Evolutionary conservation across 2,329 filamentous ascomycete species (phyloP), one percentile per base, ranked within the genome.

Genomic region (Teratosphaeria gauchensis): DNA sequence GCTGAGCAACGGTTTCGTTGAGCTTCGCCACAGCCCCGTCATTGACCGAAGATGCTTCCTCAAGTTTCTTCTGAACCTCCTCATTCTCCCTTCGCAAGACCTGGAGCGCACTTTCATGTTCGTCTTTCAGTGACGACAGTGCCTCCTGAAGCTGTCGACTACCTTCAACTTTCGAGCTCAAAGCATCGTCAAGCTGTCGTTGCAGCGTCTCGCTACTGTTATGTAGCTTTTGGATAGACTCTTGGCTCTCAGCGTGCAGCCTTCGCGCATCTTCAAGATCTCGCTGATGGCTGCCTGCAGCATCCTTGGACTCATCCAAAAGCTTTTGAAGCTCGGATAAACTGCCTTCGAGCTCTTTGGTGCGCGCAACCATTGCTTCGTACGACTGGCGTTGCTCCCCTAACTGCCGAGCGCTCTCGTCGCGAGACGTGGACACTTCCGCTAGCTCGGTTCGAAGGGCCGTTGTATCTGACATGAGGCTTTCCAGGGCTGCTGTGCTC

Each of bases 121-220:
- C 64, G 11, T 59, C 51, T 38, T 51, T 53, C n/a, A 67, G 58
- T 12, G 57, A 55, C 16, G 28, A 55, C 19, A 61, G 63, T 5
- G 58, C 51, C 11, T 58, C 54, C 14, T 60, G 55, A 16, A 65
- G 55, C 48, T 61, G 55, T 19, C 51, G 55, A 46, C 54, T 33
- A 16, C 51, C 55, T 46, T 65, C 54, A 11, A 63, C 58, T 42
- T 62, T 61, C 28, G 59, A 54, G 6, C 51, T 56, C n/a, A 14
- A 52, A 8, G 55, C 56, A 14, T 68, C 62, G 33, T 64, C 56
- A 16, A 64, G 57, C 31, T 61, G 53, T 21, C 64, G 58, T 51
- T 62, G 59, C 21, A 63, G 54, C 30, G 61, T 58, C 32, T 51
- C 35, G 12, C 63, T 52, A 46, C 61, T 52, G 7, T 28, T 54